These are phyloP conservation scores for Urochloa ruziziensis DNA, from an alignment of 176 grass and related monocot genomes.

Conservation along the genomic window DNA sequence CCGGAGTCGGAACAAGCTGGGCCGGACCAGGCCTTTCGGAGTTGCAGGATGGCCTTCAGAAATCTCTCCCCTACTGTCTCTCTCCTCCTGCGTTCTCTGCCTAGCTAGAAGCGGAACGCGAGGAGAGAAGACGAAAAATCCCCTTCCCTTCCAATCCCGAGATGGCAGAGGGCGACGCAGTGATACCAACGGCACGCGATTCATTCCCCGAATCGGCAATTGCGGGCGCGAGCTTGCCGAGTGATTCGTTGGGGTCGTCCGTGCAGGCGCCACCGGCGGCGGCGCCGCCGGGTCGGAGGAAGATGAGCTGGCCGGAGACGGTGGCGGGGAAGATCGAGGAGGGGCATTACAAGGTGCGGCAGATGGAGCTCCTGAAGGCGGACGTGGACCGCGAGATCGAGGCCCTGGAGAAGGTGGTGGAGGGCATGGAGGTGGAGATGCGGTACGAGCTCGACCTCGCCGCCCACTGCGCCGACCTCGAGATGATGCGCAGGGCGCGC, in stretches of 20 bases:
- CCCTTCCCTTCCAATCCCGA: neutral
- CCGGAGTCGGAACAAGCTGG: neutral
- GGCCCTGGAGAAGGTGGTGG: neutral
- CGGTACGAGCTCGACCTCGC: neutral
- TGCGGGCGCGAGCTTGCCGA: neutral
- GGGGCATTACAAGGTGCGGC: neutral
- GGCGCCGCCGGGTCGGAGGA: neutral
- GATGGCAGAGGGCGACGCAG: neutral
- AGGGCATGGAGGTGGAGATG: neutral
- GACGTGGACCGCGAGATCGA: neutral
- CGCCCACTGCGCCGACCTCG: neutral
- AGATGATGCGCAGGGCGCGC: neutral
- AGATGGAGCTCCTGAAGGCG: neutral
- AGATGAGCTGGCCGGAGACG: neutral
- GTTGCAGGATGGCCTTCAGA: too few relatives aligned
- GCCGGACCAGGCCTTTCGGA: neutral
- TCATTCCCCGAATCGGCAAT: neutral
- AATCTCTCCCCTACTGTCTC: too few relatives aligned
- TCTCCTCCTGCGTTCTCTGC: too few relatives aligned
- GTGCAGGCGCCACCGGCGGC: neutral
- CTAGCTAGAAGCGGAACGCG: too few relatives aligned
- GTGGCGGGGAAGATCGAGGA: slow-evolving; percentile 4
- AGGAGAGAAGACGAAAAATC: neutral
- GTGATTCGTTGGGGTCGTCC: neutral
- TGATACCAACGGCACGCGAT: neutral